Conservation (phyloP, 148 eudicot species). For the Cornus kousa region DNA sequence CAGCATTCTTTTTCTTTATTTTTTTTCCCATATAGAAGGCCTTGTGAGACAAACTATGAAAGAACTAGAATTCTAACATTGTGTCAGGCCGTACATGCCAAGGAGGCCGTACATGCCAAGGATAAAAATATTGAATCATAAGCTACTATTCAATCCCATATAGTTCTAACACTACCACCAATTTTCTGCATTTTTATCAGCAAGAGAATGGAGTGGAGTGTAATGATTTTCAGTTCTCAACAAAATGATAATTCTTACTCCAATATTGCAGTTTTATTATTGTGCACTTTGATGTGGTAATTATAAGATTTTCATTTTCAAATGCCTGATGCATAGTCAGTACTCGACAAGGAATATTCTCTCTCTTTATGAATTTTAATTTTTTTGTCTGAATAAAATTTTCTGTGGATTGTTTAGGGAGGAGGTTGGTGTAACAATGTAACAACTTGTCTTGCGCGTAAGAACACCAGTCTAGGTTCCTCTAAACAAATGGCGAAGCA, state of each 20-base stretch:
- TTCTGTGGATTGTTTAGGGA: slow-evolving; percentile 41
- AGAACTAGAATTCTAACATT: no score
- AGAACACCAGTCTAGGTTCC: slow-evolving; percentile 59
- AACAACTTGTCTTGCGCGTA: slow-evolving; percentile 65
- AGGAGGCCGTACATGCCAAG: background rate
- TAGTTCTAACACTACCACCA: background rate
- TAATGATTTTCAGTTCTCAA: background rate
- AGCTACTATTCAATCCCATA: background rate
- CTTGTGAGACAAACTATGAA: background rate
- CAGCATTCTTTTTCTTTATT: background rate
- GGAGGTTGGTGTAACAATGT: slow-evolving; percentile 94
- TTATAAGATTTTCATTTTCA: no score
- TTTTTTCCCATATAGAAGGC: background rate
- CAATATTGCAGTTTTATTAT: background rate
- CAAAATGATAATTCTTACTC: background rate
- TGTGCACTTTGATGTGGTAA: background rate
- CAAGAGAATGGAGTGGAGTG: background rate
- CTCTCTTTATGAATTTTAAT: background rate
- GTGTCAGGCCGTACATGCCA: background rate
- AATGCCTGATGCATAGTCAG: no score
- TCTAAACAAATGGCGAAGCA: slow-evolving; percentile 57
- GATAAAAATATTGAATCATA: no score
- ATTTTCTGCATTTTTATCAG: background rate
- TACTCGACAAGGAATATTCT: no score
- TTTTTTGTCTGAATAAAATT: background rate